These are phyloP conservation scores for Pyrenochaeta sp. DNA, from an alignment of 2,329 filamentous ascomycete species.

Conservation along the genomic window DNA sequence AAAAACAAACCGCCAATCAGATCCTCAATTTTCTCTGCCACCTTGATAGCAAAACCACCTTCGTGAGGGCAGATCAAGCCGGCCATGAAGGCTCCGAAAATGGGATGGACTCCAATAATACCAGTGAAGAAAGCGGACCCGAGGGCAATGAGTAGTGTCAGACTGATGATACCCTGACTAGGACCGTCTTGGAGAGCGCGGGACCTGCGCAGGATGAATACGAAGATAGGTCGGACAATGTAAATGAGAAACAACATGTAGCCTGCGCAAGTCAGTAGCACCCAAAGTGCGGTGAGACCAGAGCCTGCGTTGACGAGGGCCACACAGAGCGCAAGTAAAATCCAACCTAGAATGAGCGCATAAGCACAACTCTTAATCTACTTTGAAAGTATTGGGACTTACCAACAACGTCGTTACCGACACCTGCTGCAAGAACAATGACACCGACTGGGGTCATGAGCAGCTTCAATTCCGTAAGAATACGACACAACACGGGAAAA, in stretches of 20 bases:
- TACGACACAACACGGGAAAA: slow-evolving; percentile 91
- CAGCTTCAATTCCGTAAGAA: slow-evolving; percentile 88
- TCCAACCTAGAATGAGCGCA: slow-evolving; percentile 68
- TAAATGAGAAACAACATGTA: slow-evolving; percentile 80
- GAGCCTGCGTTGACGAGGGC: slow-evolving; percentile 87
- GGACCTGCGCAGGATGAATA: slow-evolving; percentile 75
- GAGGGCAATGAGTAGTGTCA: slow-evolving; percentile 82
- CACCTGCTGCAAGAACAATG: slow-evolving; percentile 87
- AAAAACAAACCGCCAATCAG: slow-evolving; percentile 82
- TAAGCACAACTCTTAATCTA: neutral
- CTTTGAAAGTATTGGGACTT: slow-evolving; percentile 11
- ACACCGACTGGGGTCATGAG: slow-evolving; percentile 84
- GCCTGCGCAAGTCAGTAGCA: slow-evolving; percentile 76
- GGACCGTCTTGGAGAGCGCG: slow-evolving; percentile 87
- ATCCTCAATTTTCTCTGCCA: slow-evolving; percentile 95
- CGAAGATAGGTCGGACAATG: slow-evolving; percentile 74
- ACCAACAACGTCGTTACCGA: slow-evolving; percentile 86
- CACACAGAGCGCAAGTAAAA: slow-evolving; percentile 90
- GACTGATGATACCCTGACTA: slow-evolving; percentile 80
- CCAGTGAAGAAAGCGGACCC: slow-evolving; percentile 85
- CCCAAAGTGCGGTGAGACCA: slow-evolving; percentile 83
- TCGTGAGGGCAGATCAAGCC: slow-evolving; percentile 91
- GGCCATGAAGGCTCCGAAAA: slow-evolving; percentile 91
- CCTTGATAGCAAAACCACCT: slow-evolving; percentile 85
- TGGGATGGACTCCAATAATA: slow-evolving; percentile 91